phyloP scores from a whole-genome alignment of 106 monocot genomes.

The Acorus calamus region DNA sequence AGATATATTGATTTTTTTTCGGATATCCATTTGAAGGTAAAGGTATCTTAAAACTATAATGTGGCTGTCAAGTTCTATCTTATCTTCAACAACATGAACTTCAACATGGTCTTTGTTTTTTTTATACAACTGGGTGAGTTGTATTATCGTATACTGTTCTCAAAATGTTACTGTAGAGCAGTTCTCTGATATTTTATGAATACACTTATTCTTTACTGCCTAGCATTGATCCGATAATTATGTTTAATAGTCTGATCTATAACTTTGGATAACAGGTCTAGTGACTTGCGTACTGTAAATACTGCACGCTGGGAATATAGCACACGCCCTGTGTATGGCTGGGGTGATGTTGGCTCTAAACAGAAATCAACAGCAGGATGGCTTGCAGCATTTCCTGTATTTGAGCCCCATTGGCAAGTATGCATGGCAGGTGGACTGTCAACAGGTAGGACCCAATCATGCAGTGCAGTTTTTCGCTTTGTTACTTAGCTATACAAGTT shows the following conservation, averaged over 20 bases:
- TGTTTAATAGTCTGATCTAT: conserved; percentile 3
- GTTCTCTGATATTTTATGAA: too few species aligned
- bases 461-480: neutral
- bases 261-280: conserved; percentile 51
- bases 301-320: conserved; percentile 91
- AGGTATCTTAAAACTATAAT: too few species aligned
- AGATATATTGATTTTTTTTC: too few species aligned
- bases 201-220: too few species aligned
- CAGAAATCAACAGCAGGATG: conserved; percentile 93
- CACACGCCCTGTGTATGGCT: conserved; percentile 92
- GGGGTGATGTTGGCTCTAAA: conserved; percentile 78
- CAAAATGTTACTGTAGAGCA: too few species aligned
- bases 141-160: too few species aligned
- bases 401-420: conserved; percentile 99
- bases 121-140: too few species aligned
- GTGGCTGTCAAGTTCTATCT: too few species aligned
- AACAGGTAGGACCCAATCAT: conserved; percentile 43
- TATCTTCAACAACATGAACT: too few species aligned
- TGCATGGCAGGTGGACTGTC: conserved; percentile 96
- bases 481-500: neutral
- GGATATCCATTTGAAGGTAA: too few species aligned
- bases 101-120: too few species aligned
- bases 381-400: conserved; percentile 94
- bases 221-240: neutral
- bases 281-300: conserved; percentile 65